These are phyloP conservation scores for Aureococcus anophagefferens DNA, from an alignment of 108 stramenopile genomes.

Conservation along the genomic window DNA sequence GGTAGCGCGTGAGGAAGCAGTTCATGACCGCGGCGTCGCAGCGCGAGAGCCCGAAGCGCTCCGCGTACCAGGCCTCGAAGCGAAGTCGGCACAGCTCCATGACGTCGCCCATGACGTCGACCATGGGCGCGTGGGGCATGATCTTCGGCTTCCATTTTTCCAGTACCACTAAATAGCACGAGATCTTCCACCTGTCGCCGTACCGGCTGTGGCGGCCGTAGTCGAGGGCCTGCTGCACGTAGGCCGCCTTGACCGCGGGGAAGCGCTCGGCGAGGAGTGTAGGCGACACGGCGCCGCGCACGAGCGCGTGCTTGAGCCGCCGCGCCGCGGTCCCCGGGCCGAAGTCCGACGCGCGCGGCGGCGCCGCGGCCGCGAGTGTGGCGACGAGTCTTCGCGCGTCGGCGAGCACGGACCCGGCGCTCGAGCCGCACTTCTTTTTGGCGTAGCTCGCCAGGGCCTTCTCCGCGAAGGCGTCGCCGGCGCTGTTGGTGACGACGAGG, in stretches of 20 bases:
- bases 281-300: not conserved
- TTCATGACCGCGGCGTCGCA: not conserved
- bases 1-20: not conserved
- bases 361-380: too few relatives aligned
- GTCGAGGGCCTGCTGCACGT: not conserved
- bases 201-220: not conserved
- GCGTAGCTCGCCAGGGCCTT: too few relatives aligned
- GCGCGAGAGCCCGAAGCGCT: not conserved
- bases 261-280: not conserved
- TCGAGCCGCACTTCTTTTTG: too few relatives aligned
- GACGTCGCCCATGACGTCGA: not conserved
- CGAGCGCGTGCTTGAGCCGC: not conserved
- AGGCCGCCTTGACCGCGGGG: not conserved
- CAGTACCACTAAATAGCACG: not conserved
- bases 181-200: not conserved
- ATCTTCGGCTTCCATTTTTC: not conserved
- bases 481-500: not conserved
- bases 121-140: not conserved
- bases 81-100: not conserved
- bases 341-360: too few relatives aligned
- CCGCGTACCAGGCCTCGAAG: not conserved
- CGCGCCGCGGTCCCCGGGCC: too few relatives aligned
- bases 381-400: too few relatives aligned
- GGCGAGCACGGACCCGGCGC: too few relatives aligned
- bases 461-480: not conserved